Base-by-base conservation (phyloP, 2,329 filamentous ascomycete species). In the Fusarium nisikadoi region DNA sequence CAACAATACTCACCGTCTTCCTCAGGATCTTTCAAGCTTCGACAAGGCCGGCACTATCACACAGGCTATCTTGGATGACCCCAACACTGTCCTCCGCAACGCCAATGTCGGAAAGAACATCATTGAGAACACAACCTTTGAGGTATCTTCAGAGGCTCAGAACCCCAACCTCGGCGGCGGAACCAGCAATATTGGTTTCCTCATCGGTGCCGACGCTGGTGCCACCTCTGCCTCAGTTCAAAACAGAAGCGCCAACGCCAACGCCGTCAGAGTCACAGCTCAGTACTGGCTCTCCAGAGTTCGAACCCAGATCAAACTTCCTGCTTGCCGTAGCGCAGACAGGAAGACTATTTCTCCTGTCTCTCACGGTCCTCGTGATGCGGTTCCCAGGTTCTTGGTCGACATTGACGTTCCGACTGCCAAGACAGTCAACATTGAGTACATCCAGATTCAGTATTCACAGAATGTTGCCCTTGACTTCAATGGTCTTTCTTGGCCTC, bases 361-460 rank as follows among this genome's bases (percentile, higher is more conserved):
- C 16, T 53, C 68, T 27, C 31, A 46, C 0, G 59, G 60, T 8
- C 56, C 56, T 0, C 59, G 72, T 31, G 72, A 74, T 58, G 63
- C 60, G 3, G 52, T 75, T 7, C 73, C 73, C 8, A 55, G 39
- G 27, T 75, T 75, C 47, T 12, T 59, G 4, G 35, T 75, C 2
- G 68, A 74, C 11, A 33, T 58, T 3, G 39, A 65, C 6, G 25
- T 75, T 29, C 20, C 62, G 3, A 12, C 20, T 10, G 35, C 57
- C 19, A 62, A 72, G 55, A 74, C 71, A 19, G 61, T 75, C 9
- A 59, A 42, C 2, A 55, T 73, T 16, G 56, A 61, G 25, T 68
- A 70, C 14, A 62, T 52, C 0, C 80, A 83, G 75, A 81, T 82
- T 16, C 81, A 83, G 62, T 83, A 83, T 43, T 79, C 80, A 2